phyloP scores from a whole-genome alignment of 2,329 filamentous ascomycete genomes.

The Colletotrichum orbiculare region DNA sequence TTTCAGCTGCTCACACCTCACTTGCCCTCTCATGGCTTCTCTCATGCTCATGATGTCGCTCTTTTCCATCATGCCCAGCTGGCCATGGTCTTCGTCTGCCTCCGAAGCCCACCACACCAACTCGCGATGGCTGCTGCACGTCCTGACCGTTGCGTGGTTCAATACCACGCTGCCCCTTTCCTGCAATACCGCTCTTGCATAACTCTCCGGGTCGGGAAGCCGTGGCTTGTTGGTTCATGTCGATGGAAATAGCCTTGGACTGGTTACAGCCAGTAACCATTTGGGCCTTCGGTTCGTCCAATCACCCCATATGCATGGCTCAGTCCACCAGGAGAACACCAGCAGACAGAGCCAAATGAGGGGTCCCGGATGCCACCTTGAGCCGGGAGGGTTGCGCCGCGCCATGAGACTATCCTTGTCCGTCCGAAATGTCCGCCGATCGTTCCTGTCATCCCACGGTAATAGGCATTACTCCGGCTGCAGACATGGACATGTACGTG shows the following conservation, averaged over 20 bases:
- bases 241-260: conserved; percentile 8
- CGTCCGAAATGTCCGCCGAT: conserved; percentile 28
- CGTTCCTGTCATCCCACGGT: conserved; percentile 20
- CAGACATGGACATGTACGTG: too few relatives aligned
- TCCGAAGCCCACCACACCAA: too few relatives aligned
- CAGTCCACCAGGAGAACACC: not conserved
- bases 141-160: not conserved
- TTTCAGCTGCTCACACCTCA: not conserved
- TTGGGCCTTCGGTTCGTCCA: conserved; percentile 11
- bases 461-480: not conserved
- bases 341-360: conserved; percentile 7
- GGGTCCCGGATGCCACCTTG: conserved; percentile 5
- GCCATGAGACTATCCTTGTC: conserved; percentile 7
- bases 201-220: conserved; percentile 28
- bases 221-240: conserved; percentile 26
- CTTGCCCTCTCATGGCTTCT: not conserved
- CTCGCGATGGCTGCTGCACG: not conserved
- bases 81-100: too few relatives aligned
- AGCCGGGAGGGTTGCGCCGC: conserved; percentile 14
- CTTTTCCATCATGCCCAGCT: too few relatives aligned
- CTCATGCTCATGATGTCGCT: too few relatives aligned
- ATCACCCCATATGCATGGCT: conserved; percentile 3
- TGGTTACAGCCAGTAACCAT: conserved; percentile 6
- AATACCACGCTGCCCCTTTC: conserved; percentile 19
- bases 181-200: conserved; percentile 28